Evolutionary conservation across 768 basidiomycete genomes (phyloP), one percentile per base, ranked within the genome.

Genomic region (Daedaleopsis nitida): DNA sequence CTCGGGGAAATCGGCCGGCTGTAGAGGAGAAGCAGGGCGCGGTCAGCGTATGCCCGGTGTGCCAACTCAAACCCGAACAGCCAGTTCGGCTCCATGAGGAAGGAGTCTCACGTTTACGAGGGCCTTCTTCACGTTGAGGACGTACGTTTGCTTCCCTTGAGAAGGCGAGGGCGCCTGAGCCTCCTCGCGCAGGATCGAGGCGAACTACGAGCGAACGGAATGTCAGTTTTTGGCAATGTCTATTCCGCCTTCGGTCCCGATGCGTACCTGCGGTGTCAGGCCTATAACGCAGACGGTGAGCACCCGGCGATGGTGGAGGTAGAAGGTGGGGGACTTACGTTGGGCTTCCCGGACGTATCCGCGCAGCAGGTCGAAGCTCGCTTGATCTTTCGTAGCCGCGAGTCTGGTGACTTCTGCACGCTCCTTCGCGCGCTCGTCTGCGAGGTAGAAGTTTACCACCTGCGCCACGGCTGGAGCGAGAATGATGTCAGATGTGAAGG

Each of bases 331-430:
- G 43, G 45, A 75, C 78, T 43, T 51, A 81, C 83, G 73, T 77
- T 83, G 78, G 0, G 78, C 84, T 65, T 86, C 83, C 24, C 78
- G 70, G 14, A 81, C 78, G 65, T 85, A 86, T 19, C 83, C 83
- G 10, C 69, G 72, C 8, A 85, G 66, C 23, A 78, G 58, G 39
- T 77, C 73, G 7, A 66, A 68, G 54, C 76, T 76, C 34, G 71
- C 62, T 4, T 65, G 50, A 59, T 78, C 77, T 7, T 68, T 69
- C 37, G 69, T 68, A 32, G 73, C 65, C 5, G 75, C 69, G 0
- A 83, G 72, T 48, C 71, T 62, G 24, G 77, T 44, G 34, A 84
- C 78, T 19, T 78, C 75, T 0, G 68, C 72, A 12, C 74, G 70
- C 60, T 84, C 80, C 50, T 69, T 69, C 9, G 72, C 73, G 16